Evolutionary conservation across 116 monocot species (phyloP).

Genomic region (Phalaenopsis hybrid): DNA sequence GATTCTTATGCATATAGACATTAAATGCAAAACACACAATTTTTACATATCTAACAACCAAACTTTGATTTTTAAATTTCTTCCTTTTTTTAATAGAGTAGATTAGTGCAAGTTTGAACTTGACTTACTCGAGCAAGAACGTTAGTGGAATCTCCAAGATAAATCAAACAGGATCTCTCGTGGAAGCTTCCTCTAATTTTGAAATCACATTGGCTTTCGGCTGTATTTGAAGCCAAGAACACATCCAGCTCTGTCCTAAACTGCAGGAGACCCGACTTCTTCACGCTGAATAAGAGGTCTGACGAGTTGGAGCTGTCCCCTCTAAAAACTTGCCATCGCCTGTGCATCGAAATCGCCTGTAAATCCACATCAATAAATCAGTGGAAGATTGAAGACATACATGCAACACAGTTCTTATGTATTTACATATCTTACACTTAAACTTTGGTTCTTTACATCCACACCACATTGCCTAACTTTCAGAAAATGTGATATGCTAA

Average conservation of each 20-base stretch:
- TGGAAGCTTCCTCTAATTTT: conserved; percentile 12
- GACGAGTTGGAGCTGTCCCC: neutral
- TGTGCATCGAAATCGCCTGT: conserved; percentile 11
- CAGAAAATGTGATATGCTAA: too few relatives aligned
- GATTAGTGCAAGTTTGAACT: neutral
- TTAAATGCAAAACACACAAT: too few relatives aligned
- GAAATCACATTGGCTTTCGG: conserved; percentile 13
- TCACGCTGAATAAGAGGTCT: conserved; percentile 9
- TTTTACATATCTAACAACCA: too few relatives aligned
- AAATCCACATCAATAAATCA: neutral
- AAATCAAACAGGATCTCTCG: conserved; percentile 8
- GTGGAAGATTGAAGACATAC: too few relatives aligned
- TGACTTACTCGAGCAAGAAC: conserved; percentile 14
- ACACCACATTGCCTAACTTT: too few relatives aligned
- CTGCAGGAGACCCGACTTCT: conserved; percentile 11
- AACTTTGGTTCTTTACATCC: too few relatives aligned
- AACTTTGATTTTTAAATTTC: too few relatives aligned
- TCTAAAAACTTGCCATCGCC: conserved; percentile 9
- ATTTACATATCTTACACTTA: too few relatives aligned
- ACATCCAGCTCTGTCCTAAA: conserved; percentile 9
- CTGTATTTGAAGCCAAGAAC: conserved; percentile 13
- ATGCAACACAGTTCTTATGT: too few relatives aligned
- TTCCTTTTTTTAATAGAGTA: too few relatives aligned
- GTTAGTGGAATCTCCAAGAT: conserved; percentile 7
- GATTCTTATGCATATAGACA: neutral